Evolutionary conservation across 495 filamentous ascomycete genomes (phyloP), one percentile per base, ranked within the genome.

Genomic region (Beverwykella pulmonaria): DNA sequence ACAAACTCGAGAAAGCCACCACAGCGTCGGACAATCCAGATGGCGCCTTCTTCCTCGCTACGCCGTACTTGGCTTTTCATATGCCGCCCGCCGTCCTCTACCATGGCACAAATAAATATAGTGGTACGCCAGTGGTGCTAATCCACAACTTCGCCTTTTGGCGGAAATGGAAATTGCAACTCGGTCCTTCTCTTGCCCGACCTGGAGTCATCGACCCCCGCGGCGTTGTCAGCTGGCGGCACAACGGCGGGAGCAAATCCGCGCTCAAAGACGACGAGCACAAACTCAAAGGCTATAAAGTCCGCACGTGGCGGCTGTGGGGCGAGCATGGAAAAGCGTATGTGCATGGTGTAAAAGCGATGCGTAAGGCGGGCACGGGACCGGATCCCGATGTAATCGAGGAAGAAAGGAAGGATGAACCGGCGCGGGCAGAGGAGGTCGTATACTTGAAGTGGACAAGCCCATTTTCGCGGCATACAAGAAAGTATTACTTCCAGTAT

Each of bases 241-340:
- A 61, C 61, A 64, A 71, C 36, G 63, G 68, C 9, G 67, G 50
- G 8, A 39, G 59, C 15, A 55, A 36, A 27, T 17, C 59, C 23
- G 61, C 25, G 5, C 59, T 48, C 20, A 65, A 71, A 54, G 53
- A 8, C 15, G 56, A 72, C 27, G 56, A 63, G 9, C 58, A 17
- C 2, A 30, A 44, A 41, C 53, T 73, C 3, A 53, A 61, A 29
- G 71, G 71, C 0, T 73, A 73, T 53, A 61, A 64, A 41, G 68
- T 73, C 22, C 53, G 71, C 25, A 71, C 59, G 1, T 73, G 68
- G 68, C 36, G 71, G 1, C 30, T 68, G 1, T 71, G 68, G 69
- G 65, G 69, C 61, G 71, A 73, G 61, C 57, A 48, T 9, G 71
- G 71, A 26, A 68, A 69, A 39, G 26, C 14, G 1, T 69, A 60